phyloP scores from a whole-genome alignment of 768 basidiomycete species.

The Harrya chromipes region DNA sequence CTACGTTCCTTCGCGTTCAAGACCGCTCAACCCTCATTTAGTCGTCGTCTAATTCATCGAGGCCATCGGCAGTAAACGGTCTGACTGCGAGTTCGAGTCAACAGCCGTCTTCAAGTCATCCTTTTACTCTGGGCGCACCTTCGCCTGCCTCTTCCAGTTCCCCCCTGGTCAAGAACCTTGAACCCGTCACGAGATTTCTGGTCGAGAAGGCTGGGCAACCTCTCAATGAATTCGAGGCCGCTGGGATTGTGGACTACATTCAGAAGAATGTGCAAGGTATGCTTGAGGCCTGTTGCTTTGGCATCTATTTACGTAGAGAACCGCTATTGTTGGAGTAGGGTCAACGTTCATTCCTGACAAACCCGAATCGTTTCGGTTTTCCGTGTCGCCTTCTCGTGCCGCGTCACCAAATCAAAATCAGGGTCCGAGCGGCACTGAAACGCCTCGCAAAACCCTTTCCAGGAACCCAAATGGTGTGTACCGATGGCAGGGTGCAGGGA shows the following conservation, averaged over 20 bases:
- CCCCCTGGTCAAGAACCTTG: constrained; percentile 42
- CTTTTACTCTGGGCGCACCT: constrained; percentile 20
- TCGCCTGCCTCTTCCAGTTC: constrained; percentile 13
- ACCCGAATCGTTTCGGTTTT: constrained; percentile 62
- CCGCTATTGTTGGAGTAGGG: constrained; percentile 17
- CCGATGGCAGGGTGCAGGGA: constrained; percentile 74
- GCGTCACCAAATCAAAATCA: constrained; percentile 23
- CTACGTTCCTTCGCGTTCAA: constrained; percentile 14
- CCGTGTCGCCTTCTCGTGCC: constrained; percentile 36
- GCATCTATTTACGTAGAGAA: constrained; percentile 11
- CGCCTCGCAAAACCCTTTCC: constrained; percentile 52
- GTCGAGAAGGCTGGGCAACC: constrained; percentile 44
- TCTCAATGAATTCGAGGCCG: constrained; percentile 51
- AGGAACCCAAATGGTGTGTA: constrained; percentile 76
- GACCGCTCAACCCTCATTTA: constrained; percentile 25
- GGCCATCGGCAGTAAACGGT: constrained; percentile 15
- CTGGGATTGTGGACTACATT: constrained; percentile 54
- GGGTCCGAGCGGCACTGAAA: constrained; percentile 16
- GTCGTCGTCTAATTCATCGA: constrained; percentile 19
- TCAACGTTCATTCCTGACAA: constrained; percentile 32
- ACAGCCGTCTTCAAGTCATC: constrained; percentile 11
- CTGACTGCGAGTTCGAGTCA: constrained; percentile 11
- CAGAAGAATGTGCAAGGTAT: constrained; percentile 49
- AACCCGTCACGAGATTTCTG: constrained; percentile 48
- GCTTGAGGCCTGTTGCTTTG: constrained; percentile 12